A percentile compares a stretch with the other conserved stretches of the same genome.
phyloP scores from a whole-genome alignment of 148 eudicot genomes.

The Pharnaceum exiguum region DNA sequence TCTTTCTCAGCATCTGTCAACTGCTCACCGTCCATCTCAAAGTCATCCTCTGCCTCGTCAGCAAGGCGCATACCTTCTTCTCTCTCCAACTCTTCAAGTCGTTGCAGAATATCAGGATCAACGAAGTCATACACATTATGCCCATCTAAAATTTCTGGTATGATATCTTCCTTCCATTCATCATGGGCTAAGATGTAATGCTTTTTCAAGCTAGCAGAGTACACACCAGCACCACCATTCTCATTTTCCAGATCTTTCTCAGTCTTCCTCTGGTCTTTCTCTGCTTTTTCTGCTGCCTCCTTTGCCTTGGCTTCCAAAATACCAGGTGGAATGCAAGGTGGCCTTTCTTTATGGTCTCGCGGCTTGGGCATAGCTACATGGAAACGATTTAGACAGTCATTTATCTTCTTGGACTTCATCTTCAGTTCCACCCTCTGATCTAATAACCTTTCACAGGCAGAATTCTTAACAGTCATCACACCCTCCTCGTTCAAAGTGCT shows the following conservation, averaged over 20 bases:
- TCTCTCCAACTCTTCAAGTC: conserved; percentile 86
- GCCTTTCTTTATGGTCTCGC: conserved; percentile 75
- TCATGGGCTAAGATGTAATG: conserved; percentile 71
- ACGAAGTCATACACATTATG: conserved; percentile 85
- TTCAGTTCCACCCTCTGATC: conserved; percentile 88
- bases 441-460: conserved; percentile 85
- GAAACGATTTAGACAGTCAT: conserved; percentile 83
- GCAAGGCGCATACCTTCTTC: conserved; percentile 74
- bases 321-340: conserved; percentile 71
- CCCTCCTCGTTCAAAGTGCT: conserved; percentile 89
- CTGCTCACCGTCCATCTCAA: conserved; percentile 72
- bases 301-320: conserved; percentile 74
- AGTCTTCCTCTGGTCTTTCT: conserved; percentile 50
- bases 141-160: conserved; percentile 88
- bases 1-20: conserved; percentile 60
- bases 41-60: conserved; percentile 60
- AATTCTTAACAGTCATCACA: conserved; percentile 74
- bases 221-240: conserved; percentile 97
- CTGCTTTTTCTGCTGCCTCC: conserved; percentile 34
- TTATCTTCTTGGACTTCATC: conserved; percentile 92
- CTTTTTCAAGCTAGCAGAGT: conserved; percentile 83
- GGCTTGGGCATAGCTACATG: conserved; percentile 89
- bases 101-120: conserved; percentile 77
- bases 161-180: conserved; percentile 86
- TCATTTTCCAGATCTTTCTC: conserved; percentile 81